Percentiles rank a stretch among this genome's conserved stretches.
Evolutionary conservation across 2,329 filamentous ascomycete species (phyloP).

Genomic region (Ilyonectria sp.): DNA sequence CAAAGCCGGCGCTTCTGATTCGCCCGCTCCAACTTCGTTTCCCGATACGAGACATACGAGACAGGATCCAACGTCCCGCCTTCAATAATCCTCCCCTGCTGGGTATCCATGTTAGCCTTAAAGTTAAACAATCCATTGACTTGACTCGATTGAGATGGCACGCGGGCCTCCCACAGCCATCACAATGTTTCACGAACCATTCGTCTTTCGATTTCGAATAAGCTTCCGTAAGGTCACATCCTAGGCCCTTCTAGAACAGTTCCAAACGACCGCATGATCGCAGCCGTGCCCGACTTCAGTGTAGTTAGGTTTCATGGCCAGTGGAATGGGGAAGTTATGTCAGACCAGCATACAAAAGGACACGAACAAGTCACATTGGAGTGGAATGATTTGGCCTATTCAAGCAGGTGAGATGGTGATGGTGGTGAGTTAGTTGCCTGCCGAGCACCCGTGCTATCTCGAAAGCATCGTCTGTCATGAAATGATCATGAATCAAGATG

Average conservation of each 20-base stretch:
- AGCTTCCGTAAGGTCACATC: background rate
- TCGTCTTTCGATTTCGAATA: background rate
- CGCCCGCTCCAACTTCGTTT: background rate
- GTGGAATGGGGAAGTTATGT: background rate
- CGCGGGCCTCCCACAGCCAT: background rate
- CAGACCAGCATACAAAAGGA: background rate
- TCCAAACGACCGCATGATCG: background rate
- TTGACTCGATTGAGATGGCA: background rate
- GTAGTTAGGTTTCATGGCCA: background rate
- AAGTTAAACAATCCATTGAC: background rate
- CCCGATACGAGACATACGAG: background rate
- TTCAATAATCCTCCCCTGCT: background rate
- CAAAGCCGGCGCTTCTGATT: background rate
- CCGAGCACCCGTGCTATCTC: background rate
- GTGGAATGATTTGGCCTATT: background rate
- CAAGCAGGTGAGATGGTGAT: background rate
- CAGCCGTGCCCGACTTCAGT: background rate
- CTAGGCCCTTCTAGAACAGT: background rate
- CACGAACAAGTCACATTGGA: too few species aligned
- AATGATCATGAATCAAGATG: background rate
- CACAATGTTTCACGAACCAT: conserved; percentile 8
- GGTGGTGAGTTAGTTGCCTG: background rate
- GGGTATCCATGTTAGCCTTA: background rate
- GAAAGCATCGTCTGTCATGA: background rate
- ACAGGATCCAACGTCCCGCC: background rate